Evolutionary conservation across 1,284 basidiomycete species (phyloP).

Genomic region (Volvariella volvacea): DNA sequence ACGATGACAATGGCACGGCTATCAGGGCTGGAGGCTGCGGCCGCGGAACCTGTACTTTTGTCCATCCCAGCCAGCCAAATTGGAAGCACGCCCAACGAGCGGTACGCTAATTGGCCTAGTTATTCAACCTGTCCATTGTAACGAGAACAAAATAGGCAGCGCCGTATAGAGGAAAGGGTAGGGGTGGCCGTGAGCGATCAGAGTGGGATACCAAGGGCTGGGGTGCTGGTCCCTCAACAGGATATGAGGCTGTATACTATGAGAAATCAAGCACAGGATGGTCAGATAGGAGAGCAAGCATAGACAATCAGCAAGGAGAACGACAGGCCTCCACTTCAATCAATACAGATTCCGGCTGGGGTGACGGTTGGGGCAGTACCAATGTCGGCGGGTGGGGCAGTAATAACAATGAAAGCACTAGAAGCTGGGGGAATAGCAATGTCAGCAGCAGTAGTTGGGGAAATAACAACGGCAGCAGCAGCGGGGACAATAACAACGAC

Average conservation of each 20-base stretch:
- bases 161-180: too few relatives aligned
- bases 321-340: neutral
- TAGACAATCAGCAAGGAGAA: neutral
- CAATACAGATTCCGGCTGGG: too few relatives aligned
- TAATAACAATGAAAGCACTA: neutral
- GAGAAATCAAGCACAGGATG: too few relatives aligned
- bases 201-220: neutral
- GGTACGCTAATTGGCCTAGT: neutral
- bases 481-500: constrained; percentile 5
- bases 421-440: constrained; percentile 2
- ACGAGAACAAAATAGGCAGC: too few relatives aligned
- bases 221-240: neutral
- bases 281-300: constrained; percentile 4
- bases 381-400: neutral
- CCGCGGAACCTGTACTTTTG: constrained; percentile 15
- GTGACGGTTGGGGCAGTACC: neutral
- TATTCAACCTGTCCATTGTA: too few relatives aligned
- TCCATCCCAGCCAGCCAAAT: constrained; percentile 19
- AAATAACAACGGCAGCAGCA: too few relatives aligned
- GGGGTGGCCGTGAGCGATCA: too few relatives aligned
- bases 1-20: constrained; percentile 17
- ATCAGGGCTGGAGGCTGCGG: constrained; percentile 10
- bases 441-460: neutral
- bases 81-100: constrained; percentile 14
- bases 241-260: too few relatives aligned